Percentiles rank a stretch among this genome's conserved stretches.
phyloP scores from a whole-genome alignment of 257 asterid species.

The Nicotiana sylvestris region DNA sequence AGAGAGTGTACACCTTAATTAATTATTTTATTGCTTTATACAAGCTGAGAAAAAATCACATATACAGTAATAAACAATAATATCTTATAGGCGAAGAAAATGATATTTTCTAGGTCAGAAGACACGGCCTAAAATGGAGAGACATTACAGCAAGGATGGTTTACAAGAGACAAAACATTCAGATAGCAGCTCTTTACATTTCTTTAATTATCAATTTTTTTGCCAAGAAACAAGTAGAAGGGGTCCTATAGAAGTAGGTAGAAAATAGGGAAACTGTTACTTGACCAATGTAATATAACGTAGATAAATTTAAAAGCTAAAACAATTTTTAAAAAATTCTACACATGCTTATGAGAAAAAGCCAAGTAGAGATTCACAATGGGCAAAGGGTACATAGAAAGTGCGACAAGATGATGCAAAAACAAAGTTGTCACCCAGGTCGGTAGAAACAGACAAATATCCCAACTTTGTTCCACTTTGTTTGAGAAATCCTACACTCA shows the following conservation, averaged over 20 bases:
- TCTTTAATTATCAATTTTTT: slow-evolving; percentile 34
- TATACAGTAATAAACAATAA: not conserved
- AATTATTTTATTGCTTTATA: slow-evolving; percentile 22
- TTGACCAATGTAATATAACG: not conserved
- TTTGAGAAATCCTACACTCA: not conserved
- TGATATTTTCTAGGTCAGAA: not conserved
- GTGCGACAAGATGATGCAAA: slow-evolving; percentile 36
- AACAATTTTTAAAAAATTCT: not conserved
- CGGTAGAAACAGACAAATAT: slow-evolving; percentile 48
- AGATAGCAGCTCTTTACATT: slow-evolving; percentile 23
- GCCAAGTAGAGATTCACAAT: not conserved
- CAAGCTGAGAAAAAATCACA: slow-evolving; percentile 34
- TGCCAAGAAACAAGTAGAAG: slow-evolving; percentile 22
- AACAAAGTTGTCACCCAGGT: slow-evolving; percentile 37
- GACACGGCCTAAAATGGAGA: slow-evolving; percentile 14
- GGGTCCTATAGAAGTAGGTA: not conserved
- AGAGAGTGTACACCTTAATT: slow-evolving; percentile 12
- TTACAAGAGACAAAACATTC: slow-evolving; percentile 59
- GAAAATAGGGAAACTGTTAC: not conserved
- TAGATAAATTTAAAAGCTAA: not conserved
- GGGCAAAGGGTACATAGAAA: not conserved
- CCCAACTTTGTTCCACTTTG: slow-evolving; percentile 23
- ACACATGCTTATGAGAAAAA: not conserved
- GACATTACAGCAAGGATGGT: slow-evolving; percentile 36
- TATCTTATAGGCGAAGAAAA: no score